Percentiles rank a stretch among this genome's conserved stretches.
phyloP scores from a whole-genome alignment of 192 early-diverging fungal species.

The Bifiguratus adelaidae region DNA sequence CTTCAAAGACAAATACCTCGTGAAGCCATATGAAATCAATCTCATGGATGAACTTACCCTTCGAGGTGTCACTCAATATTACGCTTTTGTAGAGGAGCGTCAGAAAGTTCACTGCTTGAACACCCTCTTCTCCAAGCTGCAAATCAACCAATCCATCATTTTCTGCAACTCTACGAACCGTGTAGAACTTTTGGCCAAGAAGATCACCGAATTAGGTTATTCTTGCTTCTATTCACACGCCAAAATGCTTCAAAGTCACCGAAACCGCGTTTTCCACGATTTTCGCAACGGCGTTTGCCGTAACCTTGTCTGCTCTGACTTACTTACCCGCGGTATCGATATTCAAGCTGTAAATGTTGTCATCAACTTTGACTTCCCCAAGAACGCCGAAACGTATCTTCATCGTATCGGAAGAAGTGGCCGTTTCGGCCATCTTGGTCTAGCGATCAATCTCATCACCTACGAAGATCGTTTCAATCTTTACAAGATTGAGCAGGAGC shows the following conservation, averaged over 20 bases:
- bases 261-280: conserved; percentile 99
- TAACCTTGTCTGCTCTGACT: conserved; percentile 96
- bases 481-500: conserved; percentile 96
- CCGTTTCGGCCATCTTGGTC: conserved; percentile 89
- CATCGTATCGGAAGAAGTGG: conserved; percentile 98
- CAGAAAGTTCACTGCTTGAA: conserved; percentile 97
- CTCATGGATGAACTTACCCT: conserved; percentile 99
- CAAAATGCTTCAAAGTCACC: conserved; percentile 95
- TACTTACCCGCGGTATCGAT: conserved; percentile 97
- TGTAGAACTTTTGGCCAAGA: conserved; percentile 96
- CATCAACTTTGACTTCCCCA: conserved; percentile 99
- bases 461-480: conserved; percentile 97
- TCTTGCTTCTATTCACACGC: conserved; percentile 99
- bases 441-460: conserved; percentile 98
- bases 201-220: conserved; percentile 99
- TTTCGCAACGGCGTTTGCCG: conserved; percentile 97
- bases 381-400: conserved; percentile 97
- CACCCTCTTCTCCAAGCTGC: conserved; percentile 90
- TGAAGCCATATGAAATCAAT: conserved; percentile 98
- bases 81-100: conserved; percentile 97
- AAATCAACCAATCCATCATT: conserved; percentile 99
- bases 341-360: conserved; percentile 99
- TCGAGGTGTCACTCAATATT: conserved; percentile 97
- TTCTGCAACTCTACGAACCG: conserved; percentile 99
- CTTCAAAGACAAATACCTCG: conserved; percentile 96